Evolutionary conservation across 768 basidiomycete species (phyloP).

Genomic region (Kondoa malvinella): DNA sequence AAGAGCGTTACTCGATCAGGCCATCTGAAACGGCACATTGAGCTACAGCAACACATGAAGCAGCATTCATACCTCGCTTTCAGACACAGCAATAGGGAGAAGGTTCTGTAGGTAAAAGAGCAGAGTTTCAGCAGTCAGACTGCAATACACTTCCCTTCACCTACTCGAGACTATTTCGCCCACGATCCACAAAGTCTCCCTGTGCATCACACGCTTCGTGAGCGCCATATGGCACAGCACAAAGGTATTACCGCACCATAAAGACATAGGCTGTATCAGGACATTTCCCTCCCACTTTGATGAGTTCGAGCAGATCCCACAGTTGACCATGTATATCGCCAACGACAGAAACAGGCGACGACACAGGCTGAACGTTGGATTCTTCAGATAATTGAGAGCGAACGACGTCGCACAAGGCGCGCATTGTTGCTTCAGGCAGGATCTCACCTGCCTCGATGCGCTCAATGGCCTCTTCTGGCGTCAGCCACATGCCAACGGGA

Average conservation of each 20-base stretch:
- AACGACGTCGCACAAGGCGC: slow-evolving; percentile 14
- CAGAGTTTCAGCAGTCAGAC: background rate
- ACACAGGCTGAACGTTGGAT: slow-evolving; percentile 88
- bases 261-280: slow-evolving; percentile 18
- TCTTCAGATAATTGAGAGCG: slow-evolving; percentile 43
- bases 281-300: slow-evolving; percentile 33
- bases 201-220: slow-evolving; percentile 26
- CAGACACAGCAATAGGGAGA: slow-evolving; percentile 67
- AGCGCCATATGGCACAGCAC: background rate
- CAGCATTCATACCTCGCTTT: slow-evolving; percentile 53
- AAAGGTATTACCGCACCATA: slow-evolving; percentile 12
- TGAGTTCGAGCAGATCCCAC: slow-evolving; percentile 75
- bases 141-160: background rate
- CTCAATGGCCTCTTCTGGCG: slow-evolving; percentile 14
- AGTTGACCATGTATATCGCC: slow-evolving; percentile 97
- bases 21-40: slow-evolving; percentile 52
- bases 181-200: slow-evolving; percentile 97
- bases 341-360: slow-evolving; percentile 68
- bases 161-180: slow-evolving; percentile 78
- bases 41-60: background rate
- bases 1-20: slow-evolving; percentile 82
- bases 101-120: slow-evolving; percentile 37
- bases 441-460: slow-evolving; percentile 12
- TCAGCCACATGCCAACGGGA: background rate
- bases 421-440: slow-evolving; percentile 15